Evolutionary conservation across 495 filamentous ascomycete species (phyloP).

Genomic region (Evernia prunastri): DNA sequence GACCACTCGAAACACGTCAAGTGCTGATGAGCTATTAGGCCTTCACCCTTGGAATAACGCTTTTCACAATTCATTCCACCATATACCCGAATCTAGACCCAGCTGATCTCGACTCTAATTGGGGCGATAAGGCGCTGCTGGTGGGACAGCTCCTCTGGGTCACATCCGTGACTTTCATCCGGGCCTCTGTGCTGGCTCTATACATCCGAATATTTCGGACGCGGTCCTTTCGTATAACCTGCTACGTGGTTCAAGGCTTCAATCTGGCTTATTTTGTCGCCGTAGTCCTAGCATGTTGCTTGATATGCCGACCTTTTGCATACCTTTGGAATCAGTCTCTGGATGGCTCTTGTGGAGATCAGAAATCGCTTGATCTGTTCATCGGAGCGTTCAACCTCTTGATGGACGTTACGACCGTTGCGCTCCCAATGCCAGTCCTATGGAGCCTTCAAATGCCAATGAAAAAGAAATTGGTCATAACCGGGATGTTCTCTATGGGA

Average conservation of each 20-base stretch:
- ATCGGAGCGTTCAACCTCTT: constrained; percentile 32
- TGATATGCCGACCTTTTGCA: constrained; percentile 34
- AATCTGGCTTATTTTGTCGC: constrained; percentile 17
- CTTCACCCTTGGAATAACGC: constrained; percentile 11
- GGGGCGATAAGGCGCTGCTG: constrained; percentile 9
- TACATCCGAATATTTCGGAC: constrained; percentile 37
- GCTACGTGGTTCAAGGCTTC: constrained; percentile 25
- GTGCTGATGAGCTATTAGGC: constrained; percentile 1
- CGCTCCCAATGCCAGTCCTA: constrained; percentile 40
- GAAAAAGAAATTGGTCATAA: constrained; percentile 30
- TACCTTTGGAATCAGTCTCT: constrained; percentile 31
- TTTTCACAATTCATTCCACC: constrained; percentile 11
- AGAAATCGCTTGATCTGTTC: constrained; percentile 29
- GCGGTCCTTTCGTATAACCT: constrained; percentile 32
- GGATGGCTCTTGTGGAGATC: constrained; percentile 28
- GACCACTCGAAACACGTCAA: background rate
- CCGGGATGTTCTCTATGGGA: constrained; percentile 22
- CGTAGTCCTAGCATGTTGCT: constrained; percentile 29
- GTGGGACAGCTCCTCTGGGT: constrained; percentile 27
- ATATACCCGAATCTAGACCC: background rate
- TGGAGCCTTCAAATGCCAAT: constrained; percentile 36
- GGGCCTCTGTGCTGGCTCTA: constrained; percentile 37
- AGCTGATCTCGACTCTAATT: background rate
- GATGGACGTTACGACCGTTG: constrained; percentile 35
- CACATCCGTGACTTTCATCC: constrained; percentile 29